A percentile compares a stretch with the other conserved stretches of the same genome.
phyloP scores from a whole-genome alignment of 768 basidiomycete species.

The Rhodocollybia butyracea region DNA sequence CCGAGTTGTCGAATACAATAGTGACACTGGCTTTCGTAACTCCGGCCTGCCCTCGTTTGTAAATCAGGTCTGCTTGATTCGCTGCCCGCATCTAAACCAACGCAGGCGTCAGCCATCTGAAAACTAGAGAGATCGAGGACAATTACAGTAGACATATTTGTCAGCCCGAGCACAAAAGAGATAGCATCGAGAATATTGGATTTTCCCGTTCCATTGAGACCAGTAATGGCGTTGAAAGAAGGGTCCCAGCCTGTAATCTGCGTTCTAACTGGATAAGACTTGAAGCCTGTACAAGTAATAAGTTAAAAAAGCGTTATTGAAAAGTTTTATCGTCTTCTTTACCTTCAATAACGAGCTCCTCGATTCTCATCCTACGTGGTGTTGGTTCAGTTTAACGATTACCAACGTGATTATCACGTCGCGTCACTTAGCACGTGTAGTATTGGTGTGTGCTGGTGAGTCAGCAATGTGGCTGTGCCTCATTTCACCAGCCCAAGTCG shows the following conservation, averaged over 20 bases:
- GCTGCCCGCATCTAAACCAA: slow-evolving; percentile 78
- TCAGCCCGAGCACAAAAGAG: slow-evolving; percentile 97
- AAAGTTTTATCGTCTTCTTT: slow-evolving; percentile 1
- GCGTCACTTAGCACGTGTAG: too few species aligned
- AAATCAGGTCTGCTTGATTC: slow-evolving; percentile 97
- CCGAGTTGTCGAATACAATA: slow-evolving; percentile 98
- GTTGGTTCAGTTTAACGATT: slow-evolving; percentile 27
- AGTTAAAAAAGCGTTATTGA: background rate
- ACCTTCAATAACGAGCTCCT: slow-evolving; percentile 95
- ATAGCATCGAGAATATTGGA: slow-evolving; percentile 99
- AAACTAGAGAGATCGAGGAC: slow-evolving; percentile 15
- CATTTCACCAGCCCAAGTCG: too few species aligned
- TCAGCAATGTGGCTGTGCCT: too few species aligned
- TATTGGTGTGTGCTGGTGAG: too few species aligned
- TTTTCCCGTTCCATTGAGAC: slow-evolving; percentile 94
- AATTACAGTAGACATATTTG: slow-evolving; percentile 91
- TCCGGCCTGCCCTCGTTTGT: slow-evolving; percentile 98
- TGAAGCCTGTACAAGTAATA: slow-evolving; percentile 65
- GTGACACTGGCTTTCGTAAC: slow-evolving; percentile 97
- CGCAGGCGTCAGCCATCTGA: slow-evolving; percentile 1
- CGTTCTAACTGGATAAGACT: slow-evolving; percentile 95
- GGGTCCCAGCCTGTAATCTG: slow-evolving; percentile 96
- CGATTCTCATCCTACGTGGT: slow-evolving; percentile 69
- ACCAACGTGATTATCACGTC: slow-evolving; percentile 8
- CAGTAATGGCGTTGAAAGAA: slow-evolving; percentile 98